Evolutionary conservation across 2,329 filamentous ascomycete species (phyloP).

Genomic region (Emericellopsis atlantica): DNA sequence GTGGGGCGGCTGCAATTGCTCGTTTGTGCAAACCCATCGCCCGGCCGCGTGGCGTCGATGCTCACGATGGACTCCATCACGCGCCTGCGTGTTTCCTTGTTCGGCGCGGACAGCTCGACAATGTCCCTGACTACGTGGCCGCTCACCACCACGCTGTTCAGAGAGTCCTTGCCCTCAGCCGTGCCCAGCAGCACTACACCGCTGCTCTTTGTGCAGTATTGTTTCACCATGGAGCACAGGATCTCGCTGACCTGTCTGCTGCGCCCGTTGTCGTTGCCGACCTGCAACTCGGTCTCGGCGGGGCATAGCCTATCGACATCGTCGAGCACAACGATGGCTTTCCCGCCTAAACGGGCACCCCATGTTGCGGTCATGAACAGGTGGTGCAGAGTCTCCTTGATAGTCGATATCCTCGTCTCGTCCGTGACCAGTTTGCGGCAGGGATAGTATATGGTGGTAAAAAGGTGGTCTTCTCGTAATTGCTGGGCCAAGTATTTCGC

Average conservation of each 20-base stretch:
- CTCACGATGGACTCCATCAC: constrained; percentile 71
- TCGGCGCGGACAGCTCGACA: constrained; percentile 75
- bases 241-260: constrained; percentile 89
- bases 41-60: constrained; percentile 30
- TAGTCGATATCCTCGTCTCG: constrained; percentile 75
- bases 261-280: constrained; percentile 83
- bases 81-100: constrained; percentile 76
- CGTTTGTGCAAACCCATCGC: constrained; percentile 14
- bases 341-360: constrained; percentile 78
- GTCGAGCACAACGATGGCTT: constrained; percentile 75
- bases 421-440: constrained; percentile 83
- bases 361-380: constrained; percentile 84
- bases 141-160: constrained; percentile 83
- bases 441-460: constrained; percentile 74
- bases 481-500: constrained; percentile 63
- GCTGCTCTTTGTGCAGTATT: constrained; percentile 70
- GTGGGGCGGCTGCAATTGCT: constrained; percentile 40
- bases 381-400: constrained; percentile 77
- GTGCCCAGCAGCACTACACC: constrained; percentile 82
- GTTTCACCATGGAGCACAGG: constrained; percentile 67
- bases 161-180: constrained; percentile 80
- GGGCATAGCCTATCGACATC: constrained; percentile 90
- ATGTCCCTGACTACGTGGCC: constrained; percentile 91
- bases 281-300: constrained; percentile 85
- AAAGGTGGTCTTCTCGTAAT: constrained; percentile 60